Conservation (phyloP, 1,284 basidiomycete species). For the Cystobasidiaceae sp. region DNA sequence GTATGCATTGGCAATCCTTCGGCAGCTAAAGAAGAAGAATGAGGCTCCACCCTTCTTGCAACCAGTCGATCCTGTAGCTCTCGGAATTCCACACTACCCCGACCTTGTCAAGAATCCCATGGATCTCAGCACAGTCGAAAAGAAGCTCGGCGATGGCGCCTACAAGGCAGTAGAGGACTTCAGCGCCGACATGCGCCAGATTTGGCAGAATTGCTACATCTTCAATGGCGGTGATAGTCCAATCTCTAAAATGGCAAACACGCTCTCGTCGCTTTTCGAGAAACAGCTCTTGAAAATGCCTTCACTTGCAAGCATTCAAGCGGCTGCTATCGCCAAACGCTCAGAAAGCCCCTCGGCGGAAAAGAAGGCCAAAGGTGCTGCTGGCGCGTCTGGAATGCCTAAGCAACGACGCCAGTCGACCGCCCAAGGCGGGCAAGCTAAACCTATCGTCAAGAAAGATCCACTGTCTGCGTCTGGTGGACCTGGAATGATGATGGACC, state of each 20-base stretch:
- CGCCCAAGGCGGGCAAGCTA: slow-evolving; percentile 9
- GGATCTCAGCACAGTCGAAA: slow-evolving; percentile 92
- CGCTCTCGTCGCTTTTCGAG: slow-evolving; percentile 78
- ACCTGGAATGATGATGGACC: too few species aligned
- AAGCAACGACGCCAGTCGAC: slow-evolving; percentile 7
- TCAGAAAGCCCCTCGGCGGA: slow-evolving; percentile 12
- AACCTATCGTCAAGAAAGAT: not conserved
- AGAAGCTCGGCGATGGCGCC: slow-evolving; percentile 72
- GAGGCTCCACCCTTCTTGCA: slow-evolving; percentile 74
- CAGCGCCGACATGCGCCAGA: slow-evolving; percentile 70
- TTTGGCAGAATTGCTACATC: slow-evolving; percentile 79
- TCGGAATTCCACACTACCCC: slow-evolving; percentile 87
- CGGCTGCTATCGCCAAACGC: slow-evolving; percentile 8
- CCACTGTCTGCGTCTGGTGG: too few species aligned
- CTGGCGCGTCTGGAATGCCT: not conserved
- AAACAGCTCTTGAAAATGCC: slow-evolving; percentile 80
- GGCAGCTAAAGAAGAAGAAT: slow-evolving; percentile 78
- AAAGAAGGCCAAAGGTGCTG: not conserved
- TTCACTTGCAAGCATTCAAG: slow-evolving; percentile 41
- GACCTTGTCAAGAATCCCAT: slow-evolving; percentile 84
- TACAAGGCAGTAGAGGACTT: slow-evolving; percentile 68
- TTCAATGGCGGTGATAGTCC: slow-evolving; percentile 92
- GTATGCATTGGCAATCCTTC: slow-evolving; percentile 71
- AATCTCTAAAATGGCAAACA: slow-evolving; percentile 70
- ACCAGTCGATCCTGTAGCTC: slow-evolving; percentile 84